Conservation (phyloP, 148 eudicot genomes). For the Cornus kousa region DNA sequence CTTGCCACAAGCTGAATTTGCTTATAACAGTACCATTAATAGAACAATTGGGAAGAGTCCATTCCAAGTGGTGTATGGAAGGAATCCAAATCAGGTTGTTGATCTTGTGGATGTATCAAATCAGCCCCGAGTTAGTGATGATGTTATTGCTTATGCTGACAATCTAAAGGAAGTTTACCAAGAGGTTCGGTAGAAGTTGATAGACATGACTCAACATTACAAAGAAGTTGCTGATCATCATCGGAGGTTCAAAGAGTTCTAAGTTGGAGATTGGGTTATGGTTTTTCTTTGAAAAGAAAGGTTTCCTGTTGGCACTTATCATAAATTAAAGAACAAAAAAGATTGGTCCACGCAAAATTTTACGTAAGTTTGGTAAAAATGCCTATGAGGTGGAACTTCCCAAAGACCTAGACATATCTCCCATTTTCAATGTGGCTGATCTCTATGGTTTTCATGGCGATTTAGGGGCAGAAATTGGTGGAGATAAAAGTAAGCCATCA, state of each 20-base stretch:
- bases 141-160: neutral
- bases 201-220: neutral
- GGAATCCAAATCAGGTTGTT: neutral
- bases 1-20: too few relatives aligned
- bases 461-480: too few relatives aligned
- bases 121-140: neutral
- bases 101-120: neutral
- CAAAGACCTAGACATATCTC: neutral
- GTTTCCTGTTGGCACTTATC: neutral
- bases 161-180: neutral
- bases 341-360: neutral
- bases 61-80: too few relatives aligned
- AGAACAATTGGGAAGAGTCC: too few relatives aligned
- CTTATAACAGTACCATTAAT: too few relatives aligned
- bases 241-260: neutral
- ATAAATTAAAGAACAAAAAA: neutral
- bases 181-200: neutral
- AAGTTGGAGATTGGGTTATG: slow-evolving; percentile 1
- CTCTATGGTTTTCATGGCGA: too few relatives aligned
- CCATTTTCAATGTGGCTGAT: too few relatives aligned
- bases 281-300: too few relatives aligned
- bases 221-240: neutral
- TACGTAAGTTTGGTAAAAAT: neutral
- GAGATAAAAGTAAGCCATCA: too few relatives aligned
- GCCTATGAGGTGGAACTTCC: neutral